phyloP scores from a whole-genome alignment of 2,329 filamentous ascomycete genomes.

The Claviceps arundinis region DNA sequence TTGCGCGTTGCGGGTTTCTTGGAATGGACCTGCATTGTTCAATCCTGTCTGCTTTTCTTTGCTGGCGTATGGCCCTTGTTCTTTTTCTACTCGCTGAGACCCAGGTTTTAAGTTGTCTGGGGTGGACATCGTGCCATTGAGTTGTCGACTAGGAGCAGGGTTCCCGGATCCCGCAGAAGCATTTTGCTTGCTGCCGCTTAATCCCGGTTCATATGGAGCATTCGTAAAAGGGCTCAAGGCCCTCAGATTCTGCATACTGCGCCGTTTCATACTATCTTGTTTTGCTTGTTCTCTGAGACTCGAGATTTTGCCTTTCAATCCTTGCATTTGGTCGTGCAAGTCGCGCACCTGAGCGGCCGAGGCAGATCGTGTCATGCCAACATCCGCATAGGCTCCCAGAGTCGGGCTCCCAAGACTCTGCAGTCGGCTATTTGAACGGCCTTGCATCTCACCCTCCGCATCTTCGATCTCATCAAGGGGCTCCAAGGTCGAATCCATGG shows the following conservation, averaged over 20 bases:
- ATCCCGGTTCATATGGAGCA: constrained; percentile 28
- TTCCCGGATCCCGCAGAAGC: constrained; percentile 8
- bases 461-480: constrained; percentile 38
- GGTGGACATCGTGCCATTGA: not conserved
- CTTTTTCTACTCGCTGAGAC: not conserved
- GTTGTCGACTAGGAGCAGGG: not conserved
- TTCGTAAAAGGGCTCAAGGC: constrained; percentile 70
- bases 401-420: constrained; percentile 32
- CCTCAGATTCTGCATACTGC: constrained; percentile 62
- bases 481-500: constrained; percentile 33
- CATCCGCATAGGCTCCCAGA: constrained; percentile 27
- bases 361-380: constrained; percentile 47
- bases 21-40: not conserved
- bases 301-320: constrained; percentile 74
- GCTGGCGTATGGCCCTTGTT: constrained; percentile 6
- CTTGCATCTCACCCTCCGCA: constrained; percentile 13
- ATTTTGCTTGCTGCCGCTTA: constrained; percentile 9
- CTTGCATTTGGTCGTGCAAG: constrained; percentile 74
- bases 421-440: constrained; percentile 19
- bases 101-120: not conserved
- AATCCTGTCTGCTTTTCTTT: constrained; percentile 2
- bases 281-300: constrained; percentile 64
- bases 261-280: constrained; percentile 64
- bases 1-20: not conserved
- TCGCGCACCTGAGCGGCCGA: constrained; percentile 62